A percentile compares a stretch with the other conserved stretches of the same genome.
Evolutionary conservation across 352 stramenopile genomes (phyloP).

Genomic region (Phytophthora foliorum): DNA sequence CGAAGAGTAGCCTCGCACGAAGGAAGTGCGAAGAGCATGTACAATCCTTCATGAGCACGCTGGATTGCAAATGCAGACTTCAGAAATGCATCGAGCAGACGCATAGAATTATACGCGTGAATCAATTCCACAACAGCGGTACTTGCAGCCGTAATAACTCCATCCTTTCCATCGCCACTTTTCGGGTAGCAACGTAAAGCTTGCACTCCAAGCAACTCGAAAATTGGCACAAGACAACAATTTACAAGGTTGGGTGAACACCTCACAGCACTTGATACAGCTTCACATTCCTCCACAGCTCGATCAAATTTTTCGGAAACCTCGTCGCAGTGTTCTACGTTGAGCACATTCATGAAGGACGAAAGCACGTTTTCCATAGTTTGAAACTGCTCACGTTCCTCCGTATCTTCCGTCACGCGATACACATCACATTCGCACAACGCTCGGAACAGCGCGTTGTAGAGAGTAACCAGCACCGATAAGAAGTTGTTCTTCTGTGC

Average conservation of each 20-base stretch:
- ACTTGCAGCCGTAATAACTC: slow-evolving; percentile 34
- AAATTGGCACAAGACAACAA: slow-evolving; percentile 65
- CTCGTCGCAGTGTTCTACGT: slow-evolving; percentile 15
- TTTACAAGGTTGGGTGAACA: slow-evolving; percentile 86
- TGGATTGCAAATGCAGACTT: slow-evolving; percentile 43
- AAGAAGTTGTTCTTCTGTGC: slow-evolving; percentile 33
- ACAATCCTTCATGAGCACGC: slow-evolving; percentile 51
- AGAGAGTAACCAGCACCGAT: slow-evolving; percentile 56
- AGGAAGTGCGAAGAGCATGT: slow-evolving; percentile 55
- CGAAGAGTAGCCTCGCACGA: slow-evolving; percentile 62
- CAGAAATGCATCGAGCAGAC: slow-evolving; percentile 76
- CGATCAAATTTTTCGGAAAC: slow-evolving; percentile 23
- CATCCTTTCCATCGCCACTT: not conserved
- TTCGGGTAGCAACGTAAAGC: slow-evolving; percentile 17
- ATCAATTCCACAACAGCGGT: slow-evolving; percentile 66
- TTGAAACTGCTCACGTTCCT: slow-evolving; percentile 81
- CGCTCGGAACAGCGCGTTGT: slow-evolving; percentile 70
- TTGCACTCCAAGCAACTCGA: slow-evolving; percentile 62
- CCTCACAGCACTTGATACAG: slow-evolving; percentile 68
- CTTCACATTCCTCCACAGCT: slow-evolving; percentile 46
- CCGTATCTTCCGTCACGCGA: slow-evolving; percentile 87
- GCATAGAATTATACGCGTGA: slow-evolving; percentile 87
- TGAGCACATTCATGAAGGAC: slow-evolving; percentile 50
- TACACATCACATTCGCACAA: slow-evolving; percentile 83
- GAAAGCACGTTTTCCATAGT: slow-evolving; percentile 82